Evolutionary conservation across 371 early-diverging fungal genomes (phyloP).

Genomic region (Saksenaea oblongispora): DNA sequence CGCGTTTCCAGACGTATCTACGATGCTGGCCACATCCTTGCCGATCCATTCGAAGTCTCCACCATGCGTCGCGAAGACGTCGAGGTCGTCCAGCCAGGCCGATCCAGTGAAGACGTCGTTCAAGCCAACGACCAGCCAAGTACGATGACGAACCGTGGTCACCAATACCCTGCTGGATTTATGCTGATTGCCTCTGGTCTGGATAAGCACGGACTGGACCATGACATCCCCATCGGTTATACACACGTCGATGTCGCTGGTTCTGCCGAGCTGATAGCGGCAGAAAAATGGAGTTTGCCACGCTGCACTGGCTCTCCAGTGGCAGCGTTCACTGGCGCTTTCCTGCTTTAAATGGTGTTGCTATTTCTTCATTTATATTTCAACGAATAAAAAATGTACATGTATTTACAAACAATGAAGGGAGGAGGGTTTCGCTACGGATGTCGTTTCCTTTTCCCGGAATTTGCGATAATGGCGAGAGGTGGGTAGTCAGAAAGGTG

Average conservation of each 20-base stretch:
- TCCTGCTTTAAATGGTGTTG: slow-evolving; percentile 45
- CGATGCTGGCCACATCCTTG: slow-evolving; percentile 71
- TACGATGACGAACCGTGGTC: slow-evolving; percentile 79
- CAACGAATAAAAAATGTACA: not conserved
- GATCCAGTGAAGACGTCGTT: slow-evolving; percentile 78
- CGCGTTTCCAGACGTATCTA: slow-evolving; percentile 64
- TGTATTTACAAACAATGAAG: too few relatives aligned
- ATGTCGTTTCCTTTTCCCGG: too few relatives aligned
- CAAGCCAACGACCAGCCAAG: slow-evolving; percentile 79
- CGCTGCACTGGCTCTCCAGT: slow-evolving; percentile 80
- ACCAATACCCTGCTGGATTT: slow-evolving; percentile 88
- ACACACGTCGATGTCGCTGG: slow-evolving; percentile 90
- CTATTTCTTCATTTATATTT: not conserved
- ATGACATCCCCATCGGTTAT: slow-evolving; percentile 69
- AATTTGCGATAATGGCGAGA: too few relatives aligned
- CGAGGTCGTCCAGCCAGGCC: slow-evolving; percentile 61
- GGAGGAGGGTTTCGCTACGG: too few relatives aligned
- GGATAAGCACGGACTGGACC: slow-evolving; percentile 70
- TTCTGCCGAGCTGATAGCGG: slow-evolving; percentile 66
- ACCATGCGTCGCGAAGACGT: slow-evolving; percentile 85
- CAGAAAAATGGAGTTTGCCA: slow-evolving; percentile 69
- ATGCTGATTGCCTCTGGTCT: slow-evolving; percentile 82
- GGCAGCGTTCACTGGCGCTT: slow-evolving; percentile 76
- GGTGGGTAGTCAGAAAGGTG: too few relatives aligned
- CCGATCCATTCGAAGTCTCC: slow-evolving; percentile 85